A percentile compares a stretch with the other conserved stretches of the same genome.
Evolutionary conservation across 306 rosid genomes (phyloP).

Genomic region (Cucumis cinereus): DNA sequence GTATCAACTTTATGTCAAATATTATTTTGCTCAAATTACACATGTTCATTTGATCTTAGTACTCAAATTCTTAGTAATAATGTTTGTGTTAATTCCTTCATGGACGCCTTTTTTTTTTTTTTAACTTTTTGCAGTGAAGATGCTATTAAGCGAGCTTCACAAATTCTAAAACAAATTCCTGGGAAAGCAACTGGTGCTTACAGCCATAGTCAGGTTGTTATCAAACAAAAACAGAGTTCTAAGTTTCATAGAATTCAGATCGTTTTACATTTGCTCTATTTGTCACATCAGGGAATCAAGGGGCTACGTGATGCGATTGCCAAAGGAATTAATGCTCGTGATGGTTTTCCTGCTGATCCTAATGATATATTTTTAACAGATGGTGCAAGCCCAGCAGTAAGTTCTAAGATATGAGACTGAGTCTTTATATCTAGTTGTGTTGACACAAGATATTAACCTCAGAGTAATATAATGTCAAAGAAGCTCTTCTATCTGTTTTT

Average conservation of each 20-base stretch:
- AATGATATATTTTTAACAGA: constrained; percentile 79
- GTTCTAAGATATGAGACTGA: neutral
- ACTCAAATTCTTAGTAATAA: neutral
- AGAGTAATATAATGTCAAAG: neutral
- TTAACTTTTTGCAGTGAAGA: constrained; percentile 43
- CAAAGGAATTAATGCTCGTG: constrained; percentile 76
- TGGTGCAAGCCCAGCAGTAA: constrained; percentile 94
- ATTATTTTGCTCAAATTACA: neutral
- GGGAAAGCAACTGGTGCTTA: constrained; percentile 95
- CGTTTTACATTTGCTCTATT: constrained; percentile 1
- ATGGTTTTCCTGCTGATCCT: constrained; percentile 67
- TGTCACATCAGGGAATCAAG: constrained; percentile 54
- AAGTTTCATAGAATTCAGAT: neutral
- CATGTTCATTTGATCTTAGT: neutral
- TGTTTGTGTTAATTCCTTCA: neutral
- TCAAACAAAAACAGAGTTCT: neutral
- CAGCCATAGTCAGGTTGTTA: constrained; percentile 85
- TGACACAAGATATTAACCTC: neutral
- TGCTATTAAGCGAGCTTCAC: constrained; percentile 60
- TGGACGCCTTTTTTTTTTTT: neutral
- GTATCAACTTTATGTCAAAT: neutral
- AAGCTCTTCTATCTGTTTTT: constrained; percentile 1
- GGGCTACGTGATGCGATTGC: constrained; percentile 82
- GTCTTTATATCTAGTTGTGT: neutral
- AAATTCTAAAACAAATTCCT: constrained; percentile 71